Evolutionary conservation across 2,329 filamentous ascomycete genomes (phyloP), one percentile per base, ranked within the genome.

Genomic region (Salinomyces thailandicus): DNA sequence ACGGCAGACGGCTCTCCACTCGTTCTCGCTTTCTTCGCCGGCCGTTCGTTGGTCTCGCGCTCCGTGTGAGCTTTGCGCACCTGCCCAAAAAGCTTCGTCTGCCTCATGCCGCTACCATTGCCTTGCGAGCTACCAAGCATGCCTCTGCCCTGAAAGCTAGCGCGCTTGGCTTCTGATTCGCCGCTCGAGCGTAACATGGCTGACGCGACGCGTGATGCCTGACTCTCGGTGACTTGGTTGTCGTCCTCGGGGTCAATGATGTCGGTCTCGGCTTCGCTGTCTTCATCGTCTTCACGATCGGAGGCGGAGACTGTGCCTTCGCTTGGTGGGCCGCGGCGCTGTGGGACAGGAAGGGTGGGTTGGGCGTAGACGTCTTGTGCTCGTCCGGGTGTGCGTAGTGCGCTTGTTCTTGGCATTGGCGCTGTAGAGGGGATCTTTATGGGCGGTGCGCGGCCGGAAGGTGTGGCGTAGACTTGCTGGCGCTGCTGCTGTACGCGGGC

Each of bases 151-250:
- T 64, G 40, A 58, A 62, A 48, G 57, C 51, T 61, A 8, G 44
- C 41, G 11, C 48, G 52, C 38, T 57, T 52, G 28, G 54, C 50
- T 31, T 53, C 46, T 49, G 62, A 48, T 31, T 64, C 55, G 34
- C 69, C 62, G 48, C 69, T 63, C 24, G 75, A 70, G 12, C 52
- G 35, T 18, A 59, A 39, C 53, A 54, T 53, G 80, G 78, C 44
- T 85, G 79, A 78, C 2, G 85, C 85, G 30, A 77, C 76, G 45
- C 83, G 81, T 51, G 80, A 87, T 6, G 85, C 84, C 51, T 84
- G 81, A 39, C 81, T 85, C 50, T 81, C 81, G 20, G 69, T 72
- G 0, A 86, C 61, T 28, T 79, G 73, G 42, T 79, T 71, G 31
- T 80, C 72, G 28, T 62, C 56, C 33, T 63, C 43, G 14, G 43